Base-by-base conservation (phyloP, 2,329 filamentous ascomycete species). In the Didymella lethalis region DNA sequence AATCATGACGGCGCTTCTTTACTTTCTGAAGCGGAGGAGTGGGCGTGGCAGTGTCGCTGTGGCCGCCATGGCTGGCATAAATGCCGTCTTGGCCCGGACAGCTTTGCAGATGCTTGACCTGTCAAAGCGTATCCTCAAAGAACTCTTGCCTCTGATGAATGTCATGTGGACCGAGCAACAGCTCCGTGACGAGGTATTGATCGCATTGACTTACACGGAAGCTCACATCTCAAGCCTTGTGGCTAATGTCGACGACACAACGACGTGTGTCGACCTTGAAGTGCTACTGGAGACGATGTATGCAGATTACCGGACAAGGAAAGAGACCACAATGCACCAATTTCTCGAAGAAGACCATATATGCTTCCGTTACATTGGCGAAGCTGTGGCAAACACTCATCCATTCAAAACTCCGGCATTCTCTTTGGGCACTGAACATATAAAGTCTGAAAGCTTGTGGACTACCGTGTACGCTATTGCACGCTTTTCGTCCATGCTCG, bases 261-360 rank as follows among this genome's bases (percentile, higher is more conserved):
- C 62, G 23, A 59, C 66, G 65, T 76, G 72, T 60, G 65, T 72
- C 54, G 67, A 73, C 46, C 64, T 96, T 6, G 86, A 89, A 63
- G 84, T 85, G n/a, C 76, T 97, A 2, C 73, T 88, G 32, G 88
- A 93, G 44, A 82, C 84, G 4, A 78, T 99, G n/a, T 90, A 89
- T 80, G 79, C 80, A 8, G 94, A 97, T 69, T 98, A 98, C 75
- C 83, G 86, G 4, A 88, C 83, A 63, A 85, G 92, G 60, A 82
- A 87, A 34, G 87, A 90, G 47, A 86, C 62, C 18, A 69, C 69
- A 26, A 64, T 66, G 23, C 69, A 71, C 41, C 73, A 75, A 34
- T 75, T 69, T 57, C 82, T 98, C 11, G 90, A 92, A 63, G 78
- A 96, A n/a, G 87, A 91, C 60, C 91, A 97, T 67, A 73, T 97